Base-by-base conservation (phyloP, 352 stramenopile species). In the Phytophthora uliginosa region DNA sequence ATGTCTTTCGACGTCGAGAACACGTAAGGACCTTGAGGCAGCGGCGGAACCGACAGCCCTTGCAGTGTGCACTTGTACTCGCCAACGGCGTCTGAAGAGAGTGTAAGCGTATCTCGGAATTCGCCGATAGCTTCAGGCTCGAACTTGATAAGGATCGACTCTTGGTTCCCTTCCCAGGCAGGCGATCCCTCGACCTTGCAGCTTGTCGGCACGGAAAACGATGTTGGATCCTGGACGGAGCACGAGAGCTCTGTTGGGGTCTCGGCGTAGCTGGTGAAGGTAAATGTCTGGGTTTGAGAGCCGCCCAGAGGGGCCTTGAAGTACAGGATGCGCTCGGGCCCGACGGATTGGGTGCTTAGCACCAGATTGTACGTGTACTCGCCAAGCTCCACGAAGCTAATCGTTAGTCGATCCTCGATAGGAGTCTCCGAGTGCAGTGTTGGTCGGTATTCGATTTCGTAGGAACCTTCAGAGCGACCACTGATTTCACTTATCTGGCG, bases 391-490 rank as follows among this genome's bases (percentile, higher is more conserved):
- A 85, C 79, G 57, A 97, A 97, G 24, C 71, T 70, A 31, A 98
- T 96, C 0, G 76, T 88, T n/a, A 97, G 63, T 7, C 66, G 71
- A 2, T 78, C 82, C n/a, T 97, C 86, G 2, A 68, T 68, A 0
- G 81, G 77, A 6, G 71, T 52, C 0, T 71, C 70, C 0, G 64
- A 81, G 26, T 94, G 82, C 31, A 97, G 36, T 7, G 90, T 86
- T 7, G 94, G 94, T 13, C 94, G 82, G 71, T 97, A 98, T 65
- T 98, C 91, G 24, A 98, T 78, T 57, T 98, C 94, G 65, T 95
- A 98, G 10, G 80, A 78, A 2, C 94, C 92, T 73, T 98, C 94
- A 0, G 83, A 62, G 38, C 81, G 88, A 4, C 79, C 88, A 28
- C 71, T 88, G 57, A 98, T 93, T 24, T 85, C 81, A 4, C 69